Evolutionary conservation across 129 eudicot genomes (phyloP).

Genomic region (Flaveria trinervia): DNA sequence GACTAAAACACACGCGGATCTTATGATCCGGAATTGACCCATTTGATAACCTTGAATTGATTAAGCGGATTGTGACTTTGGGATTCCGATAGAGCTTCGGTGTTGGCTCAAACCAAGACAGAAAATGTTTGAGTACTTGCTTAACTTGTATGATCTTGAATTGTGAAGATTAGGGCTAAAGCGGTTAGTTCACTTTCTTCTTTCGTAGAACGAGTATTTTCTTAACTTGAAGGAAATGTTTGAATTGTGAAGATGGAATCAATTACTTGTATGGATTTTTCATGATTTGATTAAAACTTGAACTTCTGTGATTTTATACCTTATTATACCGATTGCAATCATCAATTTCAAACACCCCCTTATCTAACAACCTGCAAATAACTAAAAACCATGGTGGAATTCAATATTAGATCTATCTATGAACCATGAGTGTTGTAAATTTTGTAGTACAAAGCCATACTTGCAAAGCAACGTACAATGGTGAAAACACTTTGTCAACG

Average conservation of each 20-base stretch:
- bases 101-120: slow-evolving; percentile 64
- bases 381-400: too few species aligned
- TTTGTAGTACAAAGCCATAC: too few species aligned
- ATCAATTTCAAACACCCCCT: too few species aligned
- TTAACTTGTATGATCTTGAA: slow-evolving; percentile 59
- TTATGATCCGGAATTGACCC: too few species aligned
- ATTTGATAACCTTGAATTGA: slow-evolving; percentile 43
- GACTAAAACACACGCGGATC: too few species aligned
- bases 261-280: background rate
- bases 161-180: slow-evolving; percentile 62
- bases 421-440: too few species aligned
- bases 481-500: slow-evolving; percentile 66
- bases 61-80: slow-evolving; percentile 52
- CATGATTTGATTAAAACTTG: slow-evolving; percentile 8
- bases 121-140: slow-evolving; percentile 58
- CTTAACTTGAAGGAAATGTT: slow-evolving; percentile 8
- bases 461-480: slow-evolving; percentile 46
- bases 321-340: too few species aligned
- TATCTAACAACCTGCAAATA: too few species aligned
- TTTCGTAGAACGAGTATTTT: slow-evolving; percentile 5
- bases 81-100: slow-evolving; percentile 46
- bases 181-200: slow-evolving; percentile 24
- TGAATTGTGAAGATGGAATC: too few species aligned
- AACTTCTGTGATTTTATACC: background rate
- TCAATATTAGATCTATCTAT: too few species aligned